Conservation (phyloP, 192 early-diverging fungal species). For the Coemansia brasiliensis region DNA sequence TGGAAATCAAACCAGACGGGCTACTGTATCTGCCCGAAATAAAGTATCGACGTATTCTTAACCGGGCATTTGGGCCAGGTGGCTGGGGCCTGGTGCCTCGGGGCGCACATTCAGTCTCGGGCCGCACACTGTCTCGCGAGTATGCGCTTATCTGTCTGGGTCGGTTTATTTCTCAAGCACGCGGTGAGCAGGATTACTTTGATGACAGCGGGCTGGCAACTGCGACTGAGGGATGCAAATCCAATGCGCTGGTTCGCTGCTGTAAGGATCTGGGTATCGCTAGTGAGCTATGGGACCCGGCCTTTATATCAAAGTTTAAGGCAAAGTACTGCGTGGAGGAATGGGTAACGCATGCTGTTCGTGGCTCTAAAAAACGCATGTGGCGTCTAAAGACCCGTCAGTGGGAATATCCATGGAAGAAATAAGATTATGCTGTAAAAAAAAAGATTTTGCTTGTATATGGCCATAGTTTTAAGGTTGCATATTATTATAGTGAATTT, state of each 20-base stretch:
- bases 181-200: conserved; percentile 94
- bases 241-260: conserved; percentile 92
- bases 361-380: conserved; percentile 74
- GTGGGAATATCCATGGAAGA: conserved; percentile 67
- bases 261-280: conserved; percentile 95
- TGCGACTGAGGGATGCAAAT: conserved; percentile 84
- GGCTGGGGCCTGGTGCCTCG: conserved; percentile 88
- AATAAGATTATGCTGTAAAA: conserved; percentile 4
- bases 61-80: conserved; percentile 93
- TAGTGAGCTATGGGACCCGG: conserved; percentile 92
- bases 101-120: conserved; percentile 79
- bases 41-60: conserved; percentile 94
- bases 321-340: conserved; percentile 75
- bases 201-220: conserved; percentile 73
- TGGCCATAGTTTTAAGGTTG: not conserved
- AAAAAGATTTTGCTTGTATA: too few relatives aligned
- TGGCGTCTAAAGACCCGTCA: conserved; percentile 80
- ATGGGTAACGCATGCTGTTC: conserved; percentile 72
- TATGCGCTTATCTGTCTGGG: conserved; percentile 88
- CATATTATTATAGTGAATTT: too few relatives aligned
- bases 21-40: conserved; percentile 93
- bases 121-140: conserved; percentile 82
- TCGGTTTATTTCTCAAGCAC: conserved; percentile 87
- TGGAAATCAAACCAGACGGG: conserved; percentile 97
- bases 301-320: conserved; percentile 86